Conservation (phyloP, 2,329 filamentous ascomycete genomes). For the Xylariaceae sp. region DNA sequence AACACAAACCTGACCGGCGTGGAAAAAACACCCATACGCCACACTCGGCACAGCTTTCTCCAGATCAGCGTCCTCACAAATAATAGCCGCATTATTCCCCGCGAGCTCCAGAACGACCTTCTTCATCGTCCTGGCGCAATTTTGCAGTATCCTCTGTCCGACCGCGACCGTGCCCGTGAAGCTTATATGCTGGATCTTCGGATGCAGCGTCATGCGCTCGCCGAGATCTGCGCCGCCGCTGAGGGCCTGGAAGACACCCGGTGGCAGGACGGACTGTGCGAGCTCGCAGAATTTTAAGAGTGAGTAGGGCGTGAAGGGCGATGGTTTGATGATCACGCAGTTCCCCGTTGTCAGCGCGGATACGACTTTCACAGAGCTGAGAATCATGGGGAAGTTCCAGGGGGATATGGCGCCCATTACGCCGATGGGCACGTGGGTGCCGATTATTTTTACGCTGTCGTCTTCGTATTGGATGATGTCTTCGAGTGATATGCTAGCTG, state of each 20-base stretch:
- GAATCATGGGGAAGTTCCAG: constrained; percentile 54
- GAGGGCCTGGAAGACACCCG: constrained; percentile 53
- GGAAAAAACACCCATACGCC: constrained; percentile 46
- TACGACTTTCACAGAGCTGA: constrained; percentile 47
- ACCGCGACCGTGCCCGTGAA: constrained; percentile 56
- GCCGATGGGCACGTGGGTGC: constrained; percentile 44
- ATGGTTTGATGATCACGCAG: constrained; percentile 54
- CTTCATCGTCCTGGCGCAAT: constrained; percentile 49
- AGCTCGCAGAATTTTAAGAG: constrained; percentile 51
- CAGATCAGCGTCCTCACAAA: constrained; percentile 51
- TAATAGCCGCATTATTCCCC: constrained; percentile 53
- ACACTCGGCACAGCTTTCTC: constrained; percentile 40
- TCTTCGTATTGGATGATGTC: constrained; percentile 47
- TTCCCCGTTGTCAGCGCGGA: constrained; percentile 51
- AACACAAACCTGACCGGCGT: constrained; percentile 53
- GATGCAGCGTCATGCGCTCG: constrained; percentile 50
- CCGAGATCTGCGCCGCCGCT: constrained; percentile 53
- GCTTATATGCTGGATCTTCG: constrained; percentile 52
- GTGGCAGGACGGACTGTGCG: constrained; percentile 44
- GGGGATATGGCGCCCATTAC: constrained; percentile 54
- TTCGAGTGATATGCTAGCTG: constrained; percentile 36
- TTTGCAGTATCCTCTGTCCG: constrained; percentile 46
- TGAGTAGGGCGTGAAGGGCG: constrained; percentile 52
- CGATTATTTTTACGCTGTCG: constrained; percentile 37
- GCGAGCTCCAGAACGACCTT: constrained; percentile 51